Base-by-base conservation (phyloP, 1,139 yeast genomes). In the Hyphopichia khmerensis region DNA sequence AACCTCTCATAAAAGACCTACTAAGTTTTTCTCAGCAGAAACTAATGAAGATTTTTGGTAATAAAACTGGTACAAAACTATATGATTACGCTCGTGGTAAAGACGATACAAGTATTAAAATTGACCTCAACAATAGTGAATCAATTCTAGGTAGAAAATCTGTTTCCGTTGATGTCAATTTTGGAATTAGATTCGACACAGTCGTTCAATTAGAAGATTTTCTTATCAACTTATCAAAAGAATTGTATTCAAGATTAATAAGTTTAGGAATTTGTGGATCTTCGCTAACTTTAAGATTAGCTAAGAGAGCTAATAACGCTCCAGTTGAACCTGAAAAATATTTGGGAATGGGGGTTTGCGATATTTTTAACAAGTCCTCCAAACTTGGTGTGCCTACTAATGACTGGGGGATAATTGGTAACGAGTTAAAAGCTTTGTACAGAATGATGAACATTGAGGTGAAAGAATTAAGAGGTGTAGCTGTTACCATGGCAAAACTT, bases 121-220 rank as follows among this genome's bases (percentile, higher is more conserved):
- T 67, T 35, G 76, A 83, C 31, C 48, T 62, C 4, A 67, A 69
- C 14, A 75, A 78, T 33, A 70, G 71, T 19, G 75, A 65, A 49
- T 72, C 65, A 38, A 69, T 66, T 3, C 52, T 72, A 4, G 74
- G 76, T 0, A 73, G 96, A 27, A 89, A 88, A 52, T 79, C 95
- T 0, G 77, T 93, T 0, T 89, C 96, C 0, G 88, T 89, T 10
- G 98, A 93, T 59, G 86, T 93, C 29, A 88, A 90, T 48, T 93
- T 89, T 84, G 98, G 96, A 0, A 87, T 93, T 0, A 60, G 98
- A 40, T 86, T 91, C 48, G 77, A 80, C 24, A 69, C 67, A 0
- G 69, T 76, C 19, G 60, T 62, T 1, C 88, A 91, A 52, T 78
- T 85, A 21, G 91, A 84, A 46, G 55, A 47, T 3, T 93, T 93